phyloP scores from a whole-genome alignment of 2,329 filamentous ascomycete genomes.

The Nemania abortiva region DNA sequence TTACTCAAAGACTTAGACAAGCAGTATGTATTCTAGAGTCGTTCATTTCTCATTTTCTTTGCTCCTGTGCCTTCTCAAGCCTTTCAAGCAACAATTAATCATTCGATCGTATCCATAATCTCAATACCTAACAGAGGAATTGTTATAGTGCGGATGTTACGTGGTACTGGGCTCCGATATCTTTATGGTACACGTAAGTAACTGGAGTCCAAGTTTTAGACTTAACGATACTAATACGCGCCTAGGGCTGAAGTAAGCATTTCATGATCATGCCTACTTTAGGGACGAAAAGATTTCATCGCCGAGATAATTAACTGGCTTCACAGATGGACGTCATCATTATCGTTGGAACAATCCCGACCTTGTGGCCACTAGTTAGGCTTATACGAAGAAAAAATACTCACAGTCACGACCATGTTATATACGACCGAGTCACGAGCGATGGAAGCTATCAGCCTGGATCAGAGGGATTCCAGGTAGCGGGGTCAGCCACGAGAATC shows the following conservation, averaged over 20 bases:
- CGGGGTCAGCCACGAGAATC: constrained; percentile 17
- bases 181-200: constrained; percentile 34
- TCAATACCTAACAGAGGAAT: too few species aligned
- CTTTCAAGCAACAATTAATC: not conserved
- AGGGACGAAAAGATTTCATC: not conserved
- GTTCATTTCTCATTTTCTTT: not conserved
- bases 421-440: constrained; percentile 15
- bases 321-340: constrained; percentile 35
- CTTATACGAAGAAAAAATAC: constrained; percentile 13
- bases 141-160: constrained; percentile 12
- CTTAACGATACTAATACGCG: constrained; percentile 1
- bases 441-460: constrained; percentile 1
- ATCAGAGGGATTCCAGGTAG: not conserved
- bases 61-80: not conserved
- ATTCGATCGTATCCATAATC: not conserved
- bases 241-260: constrained; percentile 28
- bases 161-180: constrained; percentile 27
- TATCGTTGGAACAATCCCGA: constrained; percentile 29
- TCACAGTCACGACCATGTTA: not conserved
- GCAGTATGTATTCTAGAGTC: not conserved
- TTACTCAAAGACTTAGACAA: constrained; percentile 15
- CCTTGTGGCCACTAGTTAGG: constrained; percentile 27
- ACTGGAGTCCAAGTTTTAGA: too few species aligned
- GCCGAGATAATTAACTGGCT: constrained; percentile 1
- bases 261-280: not conserved